Base-by-base conservation (phyloP, 495 filamentous ascomycete species). In the Talaromyces nanjingensis region DNA sequence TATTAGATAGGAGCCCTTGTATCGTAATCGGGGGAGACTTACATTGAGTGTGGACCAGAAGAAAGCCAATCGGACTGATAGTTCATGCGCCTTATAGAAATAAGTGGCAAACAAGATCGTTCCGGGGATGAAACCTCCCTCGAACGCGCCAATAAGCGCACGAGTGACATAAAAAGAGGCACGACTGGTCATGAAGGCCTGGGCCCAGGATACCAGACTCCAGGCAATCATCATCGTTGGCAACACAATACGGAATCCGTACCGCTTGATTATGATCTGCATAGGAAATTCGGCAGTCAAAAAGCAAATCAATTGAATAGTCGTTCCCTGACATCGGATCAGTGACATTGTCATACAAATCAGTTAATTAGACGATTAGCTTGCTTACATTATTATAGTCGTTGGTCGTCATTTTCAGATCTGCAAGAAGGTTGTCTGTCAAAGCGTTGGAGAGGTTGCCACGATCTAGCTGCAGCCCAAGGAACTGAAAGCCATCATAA, bases 401-500 rank as follows among this genome's bases (percentile, higher is more conserved):
- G 71, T 87, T 80, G 5, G 80, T 85, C 33, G 74, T 75, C 47
- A 87, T 57, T 11, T 75, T 72, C 29, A 87, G 69, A 58, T 87
- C 83, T 25, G 77, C 73, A 33, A 87, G 69, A 67, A 87, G 66
- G 42, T 82, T 82, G 64, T 86, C 84, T 2, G 84, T 74, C 9
- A 85, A 67, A 16, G 83, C 84, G 45, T 87, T 80, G 0, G 74
- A 63, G 0, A 87, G 71, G 65, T 87, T 87, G 3, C 79, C 78
- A 16, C 84, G 76, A 67, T 87, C 84, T 16, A 86, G 76, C 62
- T 87, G 81, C 0, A 87, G 73, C 9, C 77, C 79, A 63, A 85
- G 84, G 63, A 86, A 86, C 82, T 79, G 76, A 31, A 74, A 14
- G 2, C 6, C 63, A 45, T 73, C 80, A 72, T 24, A 14, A 59